These are phyloP conservation scores for Candida ficus DNA, from an alignment of 805 yeast species.

Conservation along the genomic window DNA sequence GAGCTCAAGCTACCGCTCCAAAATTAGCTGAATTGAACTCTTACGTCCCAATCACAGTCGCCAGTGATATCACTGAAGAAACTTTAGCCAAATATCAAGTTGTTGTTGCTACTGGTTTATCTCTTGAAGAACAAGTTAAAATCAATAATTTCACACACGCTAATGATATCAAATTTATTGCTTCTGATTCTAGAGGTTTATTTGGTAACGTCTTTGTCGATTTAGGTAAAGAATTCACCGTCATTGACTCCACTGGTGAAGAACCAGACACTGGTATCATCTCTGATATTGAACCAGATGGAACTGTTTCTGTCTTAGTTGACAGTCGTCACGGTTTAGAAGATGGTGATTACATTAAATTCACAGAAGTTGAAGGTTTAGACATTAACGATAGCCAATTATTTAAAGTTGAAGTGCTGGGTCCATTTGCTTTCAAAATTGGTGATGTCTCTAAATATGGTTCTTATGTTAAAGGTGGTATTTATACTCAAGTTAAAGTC, in stretches of 20 bases:
- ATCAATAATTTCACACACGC: conserved; percentile 73
- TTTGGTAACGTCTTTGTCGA: conserved; percentile 89
- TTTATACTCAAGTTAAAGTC: conserved; percentile 87
- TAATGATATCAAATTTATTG: conserved; percentile 69
- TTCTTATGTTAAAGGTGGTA: conserved; percentile 74
- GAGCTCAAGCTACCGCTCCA: conserved; percentile 67
- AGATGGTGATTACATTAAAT: conserved; percentile 87
- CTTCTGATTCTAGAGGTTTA: conserved; percentile 80
- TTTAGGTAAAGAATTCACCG: conserved; percentile 75
- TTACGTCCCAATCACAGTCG: conserved; percentile 80
- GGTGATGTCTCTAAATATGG: conserved; percentile 53
- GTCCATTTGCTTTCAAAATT: conserved; percentile 90
- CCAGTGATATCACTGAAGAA: conserved; percentile 48
- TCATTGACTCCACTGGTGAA: conserved; percentile 86
- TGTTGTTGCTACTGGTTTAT: conserved; percentile 72
- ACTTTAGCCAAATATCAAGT: conserved; percentile 63
- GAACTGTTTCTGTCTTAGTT: conserved; percentile 90
- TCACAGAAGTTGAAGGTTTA: conserved; percentile 81
- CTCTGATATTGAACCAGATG: conserved; percentile 80
- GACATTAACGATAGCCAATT: conserved; percentile 71
- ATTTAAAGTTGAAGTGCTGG: conserved; percentile 75
- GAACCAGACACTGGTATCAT: conserved; percentile 86
- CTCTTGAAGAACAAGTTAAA: conserved; percentile 68
- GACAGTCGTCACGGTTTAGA: conserved; percentile 91
- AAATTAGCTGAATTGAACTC: conserved; percentile 78